These are phyloP conservation scores for Garcia nutans DNA, from an alignment of 345 rosid species.

Conservation along the genomic window DNA sequence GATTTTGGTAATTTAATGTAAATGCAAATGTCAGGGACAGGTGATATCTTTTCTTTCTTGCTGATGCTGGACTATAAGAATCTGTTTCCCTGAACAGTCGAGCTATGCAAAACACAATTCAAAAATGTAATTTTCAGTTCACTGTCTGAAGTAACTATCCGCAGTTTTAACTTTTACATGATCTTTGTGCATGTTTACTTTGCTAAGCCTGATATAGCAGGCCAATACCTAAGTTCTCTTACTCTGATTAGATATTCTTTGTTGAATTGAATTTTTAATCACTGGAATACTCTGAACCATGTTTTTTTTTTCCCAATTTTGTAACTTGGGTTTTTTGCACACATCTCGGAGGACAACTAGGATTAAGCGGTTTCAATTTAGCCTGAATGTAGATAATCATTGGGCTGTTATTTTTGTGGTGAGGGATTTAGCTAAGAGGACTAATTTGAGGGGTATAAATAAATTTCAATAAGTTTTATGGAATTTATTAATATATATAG, in stretches of 20 bases:
- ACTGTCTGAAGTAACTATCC: neutral
- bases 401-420: too few species aligned
- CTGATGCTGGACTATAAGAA: neutral
- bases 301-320: too few species aligned
- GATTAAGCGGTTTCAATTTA: too few species aligned
- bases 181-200: neutral
- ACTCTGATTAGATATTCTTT: neutral
- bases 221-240: neutral
- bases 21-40: slow-evolving; percentile 1
- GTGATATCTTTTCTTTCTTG: neutral
- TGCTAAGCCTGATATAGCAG: neutral
- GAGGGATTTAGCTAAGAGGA: too few species aligned
- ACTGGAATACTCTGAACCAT: neutral
- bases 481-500: too few species aligned
- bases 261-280: neutral
- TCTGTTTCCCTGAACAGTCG: neutral
- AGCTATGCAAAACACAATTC: neutral
- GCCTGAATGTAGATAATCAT: too few species aligned
- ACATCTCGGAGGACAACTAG: too few species aligned
- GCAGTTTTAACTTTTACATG: neutral
- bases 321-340: too few species aligned
- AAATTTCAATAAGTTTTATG: too few species aligned
- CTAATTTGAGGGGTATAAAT: too few species aligned
- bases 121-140: neutral
- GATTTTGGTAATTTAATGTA: neutral